These are phyloP conservation scores for Abrus pulchellus DNA, from an alignment of 306 rosid genomes.

Conservation along the genomic window DNA sequence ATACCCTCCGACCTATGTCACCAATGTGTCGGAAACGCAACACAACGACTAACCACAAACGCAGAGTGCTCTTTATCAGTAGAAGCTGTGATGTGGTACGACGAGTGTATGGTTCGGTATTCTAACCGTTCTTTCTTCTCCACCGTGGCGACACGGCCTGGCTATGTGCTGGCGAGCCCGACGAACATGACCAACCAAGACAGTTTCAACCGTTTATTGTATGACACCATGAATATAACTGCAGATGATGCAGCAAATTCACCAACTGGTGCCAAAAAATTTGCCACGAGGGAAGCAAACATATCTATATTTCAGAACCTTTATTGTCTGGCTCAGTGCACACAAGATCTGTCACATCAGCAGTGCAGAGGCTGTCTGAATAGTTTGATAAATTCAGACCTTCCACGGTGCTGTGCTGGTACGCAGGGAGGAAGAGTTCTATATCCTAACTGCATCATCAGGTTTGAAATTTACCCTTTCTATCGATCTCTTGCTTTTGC, in stretches of 20 bases:
- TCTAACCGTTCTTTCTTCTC: not conserved
- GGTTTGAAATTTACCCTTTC: conserved; percentile 21
- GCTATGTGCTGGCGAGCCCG: not conserved
- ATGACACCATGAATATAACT: not conserved
- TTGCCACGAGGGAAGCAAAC: not conserved
- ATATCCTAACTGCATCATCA: not conserved
- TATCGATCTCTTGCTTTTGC: not conserved
- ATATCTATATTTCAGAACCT: not conserved
- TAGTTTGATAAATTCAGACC: not conserved
- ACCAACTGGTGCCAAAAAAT: not conserved
- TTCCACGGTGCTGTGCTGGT: not conserved
- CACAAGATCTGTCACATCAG: conserved; percentile 2
- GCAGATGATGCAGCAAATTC: not conserved
- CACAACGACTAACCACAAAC: not conserved
- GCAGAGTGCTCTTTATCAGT: not conserved
- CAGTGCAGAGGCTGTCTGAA: conserved; percentile 20
- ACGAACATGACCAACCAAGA: not conserved
- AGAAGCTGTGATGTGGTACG: not conserved
- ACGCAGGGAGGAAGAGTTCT: conserved; percentile 14
- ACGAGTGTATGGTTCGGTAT: not conserved
- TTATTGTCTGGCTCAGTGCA: conserved; percentile 46
- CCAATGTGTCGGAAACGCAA: not conserved
- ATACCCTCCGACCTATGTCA: not conserved
- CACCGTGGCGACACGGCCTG: not conserved
- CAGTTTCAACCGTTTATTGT: not conserved